These are phyloP conservation scores for Epichloe typhina DNA, from an alignment of 2,329 filamentous ascomycete species.

Conservation along the genomic window DNA sequence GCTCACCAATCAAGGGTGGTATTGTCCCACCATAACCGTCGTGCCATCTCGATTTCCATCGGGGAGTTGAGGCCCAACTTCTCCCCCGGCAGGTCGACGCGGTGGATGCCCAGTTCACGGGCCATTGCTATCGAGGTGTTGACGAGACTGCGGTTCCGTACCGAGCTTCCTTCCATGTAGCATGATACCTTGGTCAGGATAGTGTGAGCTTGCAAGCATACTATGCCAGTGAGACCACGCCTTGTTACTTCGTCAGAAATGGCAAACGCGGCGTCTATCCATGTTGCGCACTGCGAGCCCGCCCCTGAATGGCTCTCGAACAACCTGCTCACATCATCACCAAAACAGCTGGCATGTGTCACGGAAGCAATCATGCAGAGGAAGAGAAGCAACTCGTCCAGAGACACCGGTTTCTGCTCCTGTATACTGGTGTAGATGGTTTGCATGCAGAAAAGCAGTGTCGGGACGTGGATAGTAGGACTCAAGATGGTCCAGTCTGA, in stretches of 20 bases:
- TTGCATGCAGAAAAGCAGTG: neutral
- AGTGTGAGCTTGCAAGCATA: conserved; percentile 3
- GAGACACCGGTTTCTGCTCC: neutral
- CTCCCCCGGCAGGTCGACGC: conserved; percentile 2
- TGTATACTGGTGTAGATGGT: conserved; percentile 2
- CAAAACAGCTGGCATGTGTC: neutral
- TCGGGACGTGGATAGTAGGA: neutral
- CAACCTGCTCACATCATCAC: conserved; percentile 1
- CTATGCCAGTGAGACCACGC: neutral
- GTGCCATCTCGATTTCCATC: conserved; percentile 2
- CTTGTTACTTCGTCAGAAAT: conserved; percentile 2
- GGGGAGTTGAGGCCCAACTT: neutral
- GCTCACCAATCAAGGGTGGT: conserved; percentile 3
- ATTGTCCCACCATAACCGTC: conserved; percentile 5
- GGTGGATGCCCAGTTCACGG: conserved; percentile 3
- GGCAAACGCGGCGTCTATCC: conserved; percentile 1
- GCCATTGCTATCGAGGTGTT: conserved; percentile 4
- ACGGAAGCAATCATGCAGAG: conserved; percentile 1
- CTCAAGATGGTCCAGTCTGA: conserved; percentile 1
- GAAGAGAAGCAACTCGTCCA: conserved; percentile 1
- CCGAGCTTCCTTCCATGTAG: conserved; percentile 3
- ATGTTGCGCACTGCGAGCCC: conserved; percentile 1
- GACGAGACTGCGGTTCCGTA: conserved; percentile 3
- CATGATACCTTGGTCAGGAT: conserved; percentile 2
- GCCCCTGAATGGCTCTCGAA: conserved; percentile 2